Evolutionary conservation across 2,329 filamentous ascomycete species (phyloP).

Genomic region (Niveomyces coronatus): DNA sequence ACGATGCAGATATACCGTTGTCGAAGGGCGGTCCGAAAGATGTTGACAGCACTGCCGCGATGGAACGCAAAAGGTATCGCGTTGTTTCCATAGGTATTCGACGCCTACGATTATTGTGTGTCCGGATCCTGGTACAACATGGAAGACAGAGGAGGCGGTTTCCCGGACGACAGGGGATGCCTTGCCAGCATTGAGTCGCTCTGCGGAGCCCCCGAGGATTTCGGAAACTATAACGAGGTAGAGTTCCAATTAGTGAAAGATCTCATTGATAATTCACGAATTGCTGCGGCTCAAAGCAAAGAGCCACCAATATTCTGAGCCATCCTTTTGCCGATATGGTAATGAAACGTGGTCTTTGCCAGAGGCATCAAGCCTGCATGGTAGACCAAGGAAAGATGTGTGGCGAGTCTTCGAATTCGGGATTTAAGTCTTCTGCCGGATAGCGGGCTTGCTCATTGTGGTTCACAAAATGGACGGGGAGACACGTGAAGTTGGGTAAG

Average conservation of each 20-base stretch:
- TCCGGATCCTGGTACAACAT: conserved; percentile 39
- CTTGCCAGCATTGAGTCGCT: conserved; percentile 27
- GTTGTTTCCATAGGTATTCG: conserved; percentile 32
- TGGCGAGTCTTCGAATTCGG: conserved; percentile 26
- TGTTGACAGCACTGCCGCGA: conserved; percentile 41
- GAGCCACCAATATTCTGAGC: conserved; percentile 18
- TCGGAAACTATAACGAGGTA: conserved; percentile 16
- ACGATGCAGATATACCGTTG: conserved; percentile 39
- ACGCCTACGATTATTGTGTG: conserved; percentile 27
- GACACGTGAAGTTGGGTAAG: conserved; percentile 37
- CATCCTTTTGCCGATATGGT: conserved; percentile 24
- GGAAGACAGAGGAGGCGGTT: conserved; percentile 42
- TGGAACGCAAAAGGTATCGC: conserved; percentile 46
- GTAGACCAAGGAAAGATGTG: conserved; percentile 38
- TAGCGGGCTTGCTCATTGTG: conserved; percentile 34
- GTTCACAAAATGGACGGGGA: conserved; percentile 43
- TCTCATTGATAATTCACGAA: background rate
- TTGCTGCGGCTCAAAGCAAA: background rate
- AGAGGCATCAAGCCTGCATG: conserved; percentile 34
- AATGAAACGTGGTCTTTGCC: conserved; percentile 18
- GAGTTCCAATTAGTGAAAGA: background rate
- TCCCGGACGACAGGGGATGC: conserved; percentile 31
- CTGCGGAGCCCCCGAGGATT: conserved; percentile 37
- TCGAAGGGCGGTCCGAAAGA: conserved; percentile 24
- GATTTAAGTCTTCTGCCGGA: conserved; percentile 17